Base-by-base conservation (phyloP, 495 filamentous ascomycete species). In the Annulohypoxylon maeteangense region DNA sequence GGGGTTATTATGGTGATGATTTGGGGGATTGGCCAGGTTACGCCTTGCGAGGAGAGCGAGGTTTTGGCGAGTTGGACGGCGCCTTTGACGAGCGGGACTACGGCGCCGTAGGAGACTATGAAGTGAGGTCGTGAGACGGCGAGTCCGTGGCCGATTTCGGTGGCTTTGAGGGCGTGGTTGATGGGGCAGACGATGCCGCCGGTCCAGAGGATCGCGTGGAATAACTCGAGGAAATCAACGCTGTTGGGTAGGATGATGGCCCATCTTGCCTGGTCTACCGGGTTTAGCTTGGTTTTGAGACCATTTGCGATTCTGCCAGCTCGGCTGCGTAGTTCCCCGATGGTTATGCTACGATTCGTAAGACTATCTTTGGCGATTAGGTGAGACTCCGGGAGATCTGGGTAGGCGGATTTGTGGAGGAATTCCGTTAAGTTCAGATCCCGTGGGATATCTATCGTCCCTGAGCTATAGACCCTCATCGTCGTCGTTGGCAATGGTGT, bases 351-450 rank as follows among this genome's bases (percentile, higher is more conserved):
- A 5, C 79, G 77, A 57, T 79, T 78, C 4, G 79, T 78, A 27
- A 81, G 67, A 44, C 66, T 78, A 53, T 80, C 79, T 57, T 76
- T 80, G n/a, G 76, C 70, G 31, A 80, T 80, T 6, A 80, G 61
- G 62, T 79, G 78, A 11, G 78, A 80, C 27, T 75, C 75, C 0
- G 73, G 75, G 7, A 81, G 68, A 22, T 70, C 40, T 34, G 74
- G 74, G 18, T 68, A 65, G 3, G 76, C 74, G 20, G 67, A 75
- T 32, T 63, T 70, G 53, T 81, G 75, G 34, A 81, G 74, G 11
- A 80, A 74, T 47, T 80, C 76, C 27, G 78, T 80, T 32, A 79
- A 67, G 47, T 76, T 79, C 22, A 77, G 71, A 67, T 79, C 70
- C 12, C 58, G 61, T 0, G 78, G 78, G 31, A 80, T 79, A 5